Base-by-base conservation (phyloP, 1,284 basidiomycete species). In the Sporisorium scitamineum region DNA sequence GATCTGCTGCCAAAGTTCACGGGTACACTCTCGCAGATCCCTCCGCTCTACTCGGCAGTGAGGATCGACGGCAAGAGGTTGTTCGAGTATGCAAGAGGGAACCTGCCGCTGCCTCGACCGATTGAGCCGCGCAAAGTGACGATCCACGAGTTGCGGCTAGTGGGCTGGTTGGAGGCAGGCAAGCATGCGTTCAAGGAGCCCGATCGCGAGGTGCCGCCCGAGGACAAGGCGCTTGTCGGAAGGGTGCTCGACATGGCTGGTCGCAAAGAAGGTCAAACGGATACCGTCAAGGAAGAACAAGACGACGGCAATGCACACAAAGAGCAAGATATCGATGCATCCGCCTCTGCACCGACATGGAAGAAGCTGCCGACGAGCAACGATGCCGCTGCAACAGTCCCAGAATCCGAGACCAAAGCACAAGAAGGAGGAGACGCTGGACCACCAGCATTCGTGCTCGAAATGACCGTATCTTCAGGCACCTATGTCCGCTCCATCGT, bases 21-120 rank as follows among this genome's bases (percentile, higher is more conserved):
- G 78, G 97, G 97, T 27, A 90, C 93, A 68, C 95, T 98, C 74
- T 88, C 90, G 76, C 97, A 99, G 87, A 90, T 79, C 6, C 82
- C 82, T 1, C 84, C 82, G 31, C 71, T 85, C 85, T 99, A 96
- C 87, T 99, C 96, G 13, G 97, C 97, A 0, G 88, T 99, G 45
- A 96, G 97, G 86, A 99, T 99, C 94, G 95, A 99, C 80, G 97
- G 97, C 2, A 95, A 91, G 86, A 93, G 94, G 1, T 86, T 99
- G 31, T 95, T 99, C 85, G 96, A 99, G 82, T 99, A 99, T 84
- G 97, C 97, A 14, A 90, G 97, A 4, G 90, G 92, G 82, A 92
- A 92, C 11, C 92, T 92, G 55, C 93, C 95, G 0, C 89, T 99
- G 16, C 97, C 97, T 22, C 90, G 95, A 11, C 93, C 95, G 5